These are phyloP conservation scores for Omphalotus guepiniiformis DNA, from an alignment of 768 basidiomycete species.

Conservation along the genomic window DNA sequence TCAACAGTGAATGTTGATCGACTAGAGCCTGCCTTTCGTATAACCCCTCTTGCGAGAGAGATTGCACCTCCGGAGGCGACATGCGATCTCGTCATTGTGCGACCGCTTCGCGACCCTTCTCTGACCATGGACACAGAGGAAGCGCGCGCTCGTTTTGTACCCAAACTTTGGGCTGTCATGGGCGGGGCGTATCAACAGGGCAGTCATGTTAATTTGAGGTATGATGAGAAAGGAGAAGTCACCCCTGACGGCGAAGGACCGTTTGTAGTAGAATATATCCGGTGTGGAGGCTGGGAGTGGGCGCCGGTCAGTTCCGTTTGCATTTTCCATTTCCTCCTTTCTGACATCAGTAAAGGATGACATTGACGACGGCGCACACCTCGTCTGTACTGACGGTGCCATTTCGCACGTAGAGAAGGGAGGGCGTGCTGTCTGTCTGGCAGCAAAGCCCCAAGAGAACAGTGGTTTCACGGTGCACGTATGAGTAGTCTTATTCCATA, in stretches of 20 bases:
- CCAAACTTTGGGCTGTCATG: constrained; percentile 51
- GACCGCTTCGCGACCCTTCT: constrained; percentile 62
- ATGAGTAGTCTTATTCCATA: constrained; percentile 19
- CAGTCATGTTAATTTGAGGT: constrained; percentile 59
- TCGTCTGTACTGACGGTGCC: constrained; percentile 78
- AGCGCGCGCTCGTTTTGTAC: constrained; percentile 45
- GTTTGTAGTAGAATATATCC: constrained; percentile 69
- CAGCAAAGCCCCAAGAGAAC: constrained; percentile 29
- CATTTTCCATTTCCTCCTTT: not conserved
- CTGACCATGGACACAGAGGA: constrained; percentile 36
- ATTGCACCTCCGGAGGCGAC: constrained; percentile 41
- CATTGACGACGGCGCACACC: constrained; percentile 56
- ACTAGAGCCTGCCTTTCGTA: constrained; percentile 77
- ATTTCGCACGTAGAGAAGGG: constrained; percentile 58
- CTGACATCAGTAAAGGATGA: constrained; percentile 40
- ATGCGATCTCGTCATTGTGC: constrained; percentile 73
- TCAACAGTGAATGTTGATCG: constrained; percentile 81
- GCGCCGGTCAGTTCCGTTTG: constrained; percentile 52
- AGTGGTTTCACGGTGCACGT: constrained; percentile 45
- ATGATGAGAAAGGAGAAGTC: constrained; percentile 40
- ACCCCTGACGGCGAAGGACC: constrained; percentile 41
- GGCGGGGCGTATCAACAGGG: constrained; percentile 77
- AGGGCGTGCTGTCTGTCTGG: constrained; percentile 52
- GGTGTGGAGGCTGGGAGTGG: constrained; percentile 86
- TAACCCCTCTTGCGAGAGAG: constrained; percentile 57